phyloP scores from a whole-genome alignment of 2,329 filamentous ascomycete genomes.

The Aureobasidium sp. region DNA sequence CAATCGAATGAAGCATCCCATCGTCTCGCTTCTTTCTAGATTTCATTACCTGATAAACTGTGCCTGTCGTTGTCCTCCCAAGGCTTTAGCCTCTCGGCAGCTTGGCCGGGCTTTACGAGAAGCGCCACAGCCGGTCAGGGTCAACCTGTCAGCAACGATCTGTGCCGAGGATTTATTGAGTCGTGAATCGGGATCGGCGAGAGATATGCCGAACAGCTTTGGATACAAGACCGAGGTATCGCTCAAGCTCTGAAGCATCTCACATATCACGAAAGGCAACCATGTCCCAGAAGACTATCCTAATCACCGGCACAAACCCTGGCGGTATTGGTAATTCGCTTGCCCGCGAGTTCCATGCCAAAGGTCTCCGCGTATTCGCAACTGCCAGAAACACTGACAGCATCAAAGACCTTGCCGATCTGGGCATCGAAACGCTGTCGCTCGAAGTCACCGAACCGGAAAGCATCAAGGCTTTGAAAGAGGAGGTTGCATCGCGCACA shows the following conservation, averaged over 20 bases:
- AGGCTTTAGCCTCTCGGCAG: too few relatives aligned
- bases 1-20: neutral
- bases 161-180: neutral
- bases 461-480: constrained; percentile 40
- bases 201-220: neutral
- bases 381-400: too few relatives aligned
- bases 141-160: too few relatives aligned
- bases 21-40: neutral
- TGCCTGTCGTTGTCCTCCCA: neutral
- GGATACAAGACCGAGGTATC: neutral
- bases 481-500: constrained; percentile 39
- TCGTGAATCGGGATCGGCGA: neutral
- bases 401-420: too few relatives aligned
- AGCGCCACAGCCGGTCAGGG: too few relatives aligned
- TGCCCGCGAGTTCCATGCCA: constrained; percentile 46
- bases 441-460: constrained; percentile 44
- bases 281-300: constrained; percentile 20
- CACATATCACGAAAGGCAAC: neutral
- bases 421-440: constrained; percentile 45
- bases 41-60: neutral
- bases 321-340: constrained; percentile 52
- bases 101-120: too few relatives aligned
- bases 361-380: constrained; percentile 29
- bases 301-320: constrained; percentile 37
- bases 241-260: neutral